These are phyloP conservation scores for Kondoa malvinella DNA, from an alignment of 768 basidiomycete genomes.

Conservation along the genomic window DNA sequence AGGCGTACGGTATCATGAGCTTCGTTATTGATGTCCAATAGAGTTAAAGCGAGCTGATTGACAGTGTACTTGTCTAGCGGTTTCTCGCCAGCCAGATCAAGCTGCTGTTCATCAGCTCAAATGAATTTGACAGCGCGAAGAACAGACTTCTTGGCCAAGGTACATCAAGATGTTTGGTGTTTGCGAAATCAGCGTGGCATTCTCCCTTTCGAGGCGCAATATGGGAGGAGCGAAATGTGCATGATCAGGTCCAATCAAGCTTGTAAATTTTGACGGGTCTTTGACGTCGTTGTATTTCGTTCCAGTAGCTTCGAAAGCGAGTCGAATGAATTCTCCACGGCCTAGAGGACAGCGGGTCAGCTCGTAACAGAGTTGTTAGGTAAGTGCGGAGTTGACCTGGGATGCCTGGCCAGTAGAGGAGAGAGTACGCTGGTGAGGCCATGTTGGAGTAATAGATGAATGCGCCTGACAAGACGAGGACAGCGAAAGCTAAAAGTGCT, in stretches of 20 bases:
- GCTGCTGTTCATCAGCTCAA: background rate
- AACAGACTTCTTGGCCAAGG: conserved; percentile 17
- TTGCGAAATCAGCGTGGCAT: conserved; percentile 19
- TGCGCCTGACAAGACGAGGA: too few species aligned
- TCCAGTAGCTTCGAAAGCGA: background rate
- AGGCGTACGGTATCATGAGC: conserved; percentile 24
- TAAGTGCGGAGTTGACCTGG: too few species aligned
- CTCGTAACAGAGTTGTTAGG: too few species aligned
- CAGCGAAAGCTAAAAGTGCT: too few species aligned
- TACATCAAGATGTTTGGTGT: conserved; percentile 27
- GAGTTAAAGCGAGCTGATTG: conserved; percentile 17
- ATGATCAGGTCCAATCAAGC: background rate
- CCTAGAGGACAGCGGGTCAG: too few species aligned
- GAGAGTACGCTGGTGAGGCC: background rate
- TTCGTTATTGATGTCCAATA: conserved; percentile 32
- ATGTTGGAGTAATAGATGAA: too few species aligned
- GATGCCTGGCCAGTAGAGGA: conserved; percentile 2
- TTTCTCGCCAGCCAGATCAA: conserved; percentile 2
- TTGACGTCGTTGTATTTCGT: background rate
- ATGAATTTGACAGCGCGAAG: background rate
- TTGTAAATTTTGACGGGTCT: background rate
- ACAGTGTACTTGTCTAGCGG: conserved; percentile 13
- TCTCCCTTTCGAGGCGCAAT: conserved; percentile 26
- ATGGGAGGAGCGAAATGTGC: conserved; percentile 35
- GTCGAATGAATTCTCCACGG: conserved; percentile 7